These are phyloP conservation scores for Asterochloris sp. DNA, from an alignment of 139 green algal species.

Conservation along the genomic window DNA sequence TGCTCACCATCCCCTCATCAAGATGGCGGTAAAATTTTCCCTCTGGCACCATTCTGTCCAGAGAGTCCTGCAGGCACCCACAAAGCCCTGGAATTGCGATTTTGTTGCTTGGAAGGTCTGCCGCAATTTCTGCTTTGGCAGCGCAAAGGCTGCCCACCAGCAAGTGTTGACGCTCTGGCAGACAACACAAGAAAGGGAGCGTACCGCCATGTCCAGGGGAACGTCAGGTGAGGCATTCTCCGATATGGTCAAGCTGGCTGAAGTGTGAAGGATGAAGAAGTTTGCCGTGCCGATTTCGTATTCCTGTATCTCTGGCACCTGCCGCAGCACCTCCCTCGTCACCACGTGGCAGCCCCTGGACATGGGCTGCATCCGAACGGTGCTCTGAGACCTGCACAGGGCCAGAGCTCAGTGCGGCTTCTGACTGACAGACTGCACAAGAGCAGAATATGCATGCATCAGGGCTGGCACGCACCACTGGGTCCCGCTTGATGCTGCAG, in stretches of 20 bases:
- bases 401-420: too few species aligned
- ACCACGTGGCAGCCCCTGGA: slow-evolving; percentile 69
- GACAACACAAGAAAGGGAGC: neutral
- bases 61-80: slow-evolving; percentile 43
- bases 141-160: neutral
- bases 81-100: neutral
- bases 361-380: slow-evolving; percentile 19
- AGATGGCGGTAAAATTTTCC: slow-evolving; percentile 62
- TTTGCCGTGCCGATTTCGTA: slow-evolving; percentile 71
- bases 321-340: slow-evolving; percentile 53
- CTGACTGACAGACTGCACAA: too few species aligned
- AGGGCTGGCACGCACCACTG: slow-evolving; percentile 5
- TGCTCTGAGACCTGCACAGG: slow-evolving; percentile 22
- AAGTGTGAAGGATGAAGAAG: slow-evolving; percentile 73
- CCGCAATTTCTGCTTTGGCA: neutral
- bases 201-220: slow-evolving; percentile 63
- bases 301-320: slow-evolving; percentile 51
- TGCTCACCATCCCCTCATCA: slow-evolving; percentile 55
- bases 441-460: neutral
- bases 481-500: neutral
- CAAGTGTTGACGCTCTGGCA: neutral
- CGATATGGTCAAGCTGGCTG: slow-evolving; percentile 68
- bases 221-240: slow-evolving; percentile 64
- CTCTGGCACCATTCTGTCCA: slow-evolving; percentile 73
- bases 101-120: neutral